These are phyloP conservation scores for Articulospora tetracladia DNA, from an alignment of 495 filamentous ascomycete species.

Conservation along the genomic window DNA sequence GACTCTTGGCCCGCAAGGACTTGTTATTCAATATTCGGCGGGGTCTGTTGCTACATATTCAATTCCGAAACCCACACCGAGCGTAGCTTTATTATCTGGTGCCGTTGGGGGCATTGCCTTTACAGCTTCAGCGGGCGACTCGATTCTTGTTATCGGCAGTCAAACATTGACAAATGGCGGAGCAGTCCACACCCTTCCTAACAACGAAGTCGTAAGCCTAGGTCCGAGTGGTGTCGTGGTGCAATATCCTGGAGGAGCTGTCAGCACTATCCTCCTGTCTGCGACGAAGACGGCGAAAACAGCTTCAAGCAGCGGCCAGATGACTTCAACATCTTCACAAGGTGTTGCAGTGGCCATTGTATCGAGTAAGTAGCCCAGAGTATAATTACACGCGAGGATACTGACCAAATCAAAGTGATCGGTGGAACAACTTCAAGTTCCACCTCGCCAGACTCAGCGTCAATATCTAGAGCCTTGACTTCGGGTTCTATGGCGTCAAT, in stretches of 20 bases:
- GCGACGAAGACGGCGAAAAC: background rate
- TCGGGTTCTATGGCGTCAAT: background rate
- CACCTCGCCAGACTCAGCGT: background rate
- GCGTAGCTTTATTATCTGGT: background rate
- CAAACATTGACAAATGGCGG: background rate
- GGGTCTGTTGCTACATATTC: conserved; percentile 3
- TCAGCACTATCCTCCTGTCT: background rate
- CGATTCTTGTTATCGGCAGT: background rate
- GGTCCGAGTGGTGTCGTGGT: conserved; percentile 9
- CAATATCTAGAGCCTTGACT: background rate
- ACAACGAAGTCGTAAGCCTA: conserved; percentile 8
- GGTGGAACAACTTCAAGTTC: background rate
- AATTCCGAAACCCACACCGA: background rate
- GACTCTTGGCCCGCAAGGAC: background rate
- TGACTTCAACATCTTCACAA: background rate
- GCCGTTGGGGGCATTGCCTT: background rate
- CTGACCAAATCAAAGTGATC: background rate
- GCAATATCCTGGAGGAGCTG: conserved; percentile 9
- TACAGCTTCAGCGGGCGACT: background rate
- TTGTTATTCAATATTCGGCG: conserved; percentile 3
- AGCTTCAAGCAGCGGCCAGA: background rate
- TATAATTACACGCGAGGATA: no score
- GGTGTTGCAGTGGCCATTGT: background rate
- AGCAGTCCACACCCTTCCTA: background rate
- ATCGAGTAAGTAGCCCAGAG: background rate